Base-by-base conservation (phyloP, 2,329 filamentous ascomycete genomes). In the Chrysoporthe cubensis region DNA sequence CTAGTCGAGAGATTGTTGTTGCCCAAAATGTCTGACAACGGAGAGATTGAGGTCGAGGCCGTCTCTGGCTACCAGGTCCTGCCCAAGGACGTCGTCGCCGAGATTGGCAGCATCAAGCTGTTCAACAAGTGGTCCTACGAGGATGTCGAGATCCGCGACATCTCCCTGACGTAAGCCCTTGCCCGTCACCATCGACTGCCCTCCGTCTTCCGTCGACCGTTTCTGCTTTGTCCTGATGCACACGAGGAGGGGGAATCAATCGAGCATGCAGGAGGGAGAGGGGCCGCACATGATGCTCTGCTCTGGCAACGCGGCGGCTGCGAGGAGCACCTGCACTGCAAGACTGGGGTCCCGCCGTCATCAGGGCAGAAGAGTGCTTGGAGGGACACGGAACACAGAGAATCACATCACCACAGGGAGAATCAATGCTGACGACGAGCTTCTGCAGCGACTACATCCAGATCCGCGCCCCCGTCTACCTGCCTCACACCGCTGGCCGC, bases 91-190 rank as follows among this genome's bases (percentile, higher is more conserved):
- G 91, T 97, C 81, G 87, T 89, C 79, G 87, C 90, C 78, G 93
- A 97, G 86, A 90, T 96, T 85, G 94, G 94, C 84, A 91, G 88
- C 85, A 88, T 96, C 83, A 97, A 97, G 91, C 89, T 97, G 78
- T 97, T 97, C 90, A 96, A 96, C 91, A 97, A 96, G 86, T 97
- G 94, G 85, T 84, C 85, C 85, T 99, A 98, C 86, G 96, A 96
- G 83, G 93, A 98, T 90, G 95, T 99, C 81, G 96, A 99, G 89
- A 96, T 99, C 85, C 91, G 95, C 84, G 96, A 99, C 83, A 98
- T 99, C 87, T 99, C 96, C 79, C 89, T 99, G 87, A 98, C 95
- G 96, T 99, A 96, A 87, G 93, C 46, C 46, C 37, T 16, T 37
- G 40, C 64, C n/a, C 32, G 43, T 34, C 46, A 69, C 52, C 11